A percentile compares a stretch with the other conserved stretches of the same genome.
These are phyloP conservation scores for Jackrogersella minutella DNA, from an alignment of 495 filamentous ascomycete genomes.

Conservation along the genomic window DNA sequence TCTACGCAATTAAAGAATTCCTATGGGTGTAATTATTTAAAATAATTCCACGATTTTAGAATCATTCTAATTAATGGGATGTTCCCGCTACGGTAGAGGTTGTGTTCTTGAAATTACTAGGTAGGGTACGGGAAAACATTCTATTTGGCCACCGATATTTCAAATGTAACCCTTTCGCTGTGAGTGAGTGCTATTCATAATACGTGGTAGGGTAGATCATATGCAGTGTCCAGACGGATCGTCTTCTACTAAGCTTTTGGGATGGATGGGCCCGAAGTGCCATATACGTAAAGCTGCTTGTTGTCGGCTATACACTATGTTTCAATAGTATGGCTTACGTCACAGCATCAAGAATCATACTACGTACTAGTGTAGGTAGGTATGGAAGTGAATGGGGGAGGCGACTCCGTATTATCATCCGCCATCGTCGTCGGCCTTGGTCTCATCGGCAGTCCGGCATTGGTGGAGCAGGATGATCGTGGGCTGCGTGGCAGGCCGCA, in stretches of 20 bases:
- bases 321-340: not conserved
- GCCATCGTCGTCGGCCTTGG: conserved; percentile 30
- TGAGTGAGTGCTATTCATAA: not conserved
- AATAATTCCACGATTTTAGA: too few relatives aligned
- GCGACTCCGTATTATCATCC: conserved; percentile 23
- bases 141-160: conserved; percentile 8
- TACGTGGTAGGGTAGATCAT: not conserved
- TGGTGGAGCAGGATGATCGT: conserved; percentile 32
- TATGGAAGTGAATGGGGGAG: too few relatives aligned
- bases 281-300: conserved; percentile 16
- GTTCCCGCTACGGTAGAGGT: too few relatives aligned
- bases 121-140: conserved; percentile 1
- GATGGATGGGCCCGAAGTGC: not conserved
- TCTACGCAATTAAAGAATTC: too few relatives aligned
- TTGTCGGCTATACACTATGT: not conserved
- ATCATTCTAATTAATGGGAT: too few relatives aligned
- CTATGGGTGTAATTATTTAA: too few relatives aligned
- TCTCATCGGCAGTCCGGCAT: conserved; percentile 31
- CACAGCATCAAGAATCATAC: conserved; percentile 6
- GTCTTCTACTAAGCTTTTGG: conserved; percentile 1
- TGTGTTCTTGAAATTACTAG: conserved; percentile 10
- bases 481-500: conserved; percentile 14
- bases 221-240: not conserved
- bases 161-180: not conserved
- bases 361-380: too few relatives aligned